phyloP scores from a whole-genome alignment of 1,284 basidiomycete genomes.

The Wallemia mellicola region DNA sequence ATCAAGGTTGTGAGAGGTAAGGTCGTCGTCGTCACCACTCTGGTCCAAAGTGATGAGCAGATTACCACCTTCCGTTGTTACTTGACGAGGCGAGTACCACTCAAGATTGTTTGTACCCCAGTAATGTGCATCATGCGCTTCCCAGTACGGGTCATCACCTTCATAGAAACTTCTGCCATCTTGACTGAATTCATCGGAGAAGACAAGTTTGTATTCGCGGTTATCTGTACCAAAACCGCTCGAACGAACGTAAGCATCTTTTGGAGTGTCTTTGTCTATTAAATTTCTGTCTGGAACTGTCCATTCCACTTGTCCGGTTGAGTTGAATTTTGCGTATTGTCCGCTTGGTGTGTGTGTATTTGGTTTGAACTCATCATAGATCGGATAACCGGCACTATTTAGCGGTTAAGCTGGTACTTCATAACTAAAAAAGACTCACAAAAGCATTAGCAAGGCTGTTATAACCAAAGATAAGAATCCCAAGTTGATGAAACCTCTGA shows the following conservation, averaged over 20 bases:
- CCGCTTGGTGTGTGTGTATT: slow-evolving; percentile 35
- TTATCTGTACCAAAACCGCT: slow-evolving; percentile 34
- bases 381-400: slow-evolving; percentile 18
- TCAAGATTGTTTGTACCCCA: slow-evolving; percentile 49
- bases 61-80: slow-evolving; percentile 45
- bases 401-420: background rate
- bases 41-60: slow-evolving; percentile 45
- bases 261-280: slow-evolving; percentile 46
- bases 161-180: slow-evolving; percentile 31
- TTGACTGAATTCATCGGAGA: slow-evolving; percentile 59
- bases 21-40: slow-evolving; percentile 18
- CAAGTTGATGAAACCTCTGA: slow-evolving; percentile 38
- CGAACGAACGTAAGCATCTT: slow-evolving; percentile 23
- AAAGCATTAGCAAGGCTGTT: slow-evolving; percentile 31
- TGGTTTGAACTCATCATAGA: slow-evolving; percentile 40
- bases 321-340: background rate
- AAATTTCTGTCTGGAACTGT: slow-evolving; percentile 8
- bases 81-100: slow-evolving; percentile 27
- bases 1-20: slow-evolving; percentile 32
- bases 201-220: slow-evolving; percentile 36
- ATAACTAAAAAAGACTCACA: slow-evolving; percentile 19
- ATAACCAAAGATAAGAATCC: slow-evolving; percentile 39
- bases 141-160: slow-evolving; percentile 41
- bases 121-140: slow-evolving; percentile 45
- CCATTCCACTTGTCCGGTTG: background rate